Evolutionary conservation across 495 filamentous ascomycete genomes (phyloP).

Genomic region (Xylaria nigripes): DNA sequence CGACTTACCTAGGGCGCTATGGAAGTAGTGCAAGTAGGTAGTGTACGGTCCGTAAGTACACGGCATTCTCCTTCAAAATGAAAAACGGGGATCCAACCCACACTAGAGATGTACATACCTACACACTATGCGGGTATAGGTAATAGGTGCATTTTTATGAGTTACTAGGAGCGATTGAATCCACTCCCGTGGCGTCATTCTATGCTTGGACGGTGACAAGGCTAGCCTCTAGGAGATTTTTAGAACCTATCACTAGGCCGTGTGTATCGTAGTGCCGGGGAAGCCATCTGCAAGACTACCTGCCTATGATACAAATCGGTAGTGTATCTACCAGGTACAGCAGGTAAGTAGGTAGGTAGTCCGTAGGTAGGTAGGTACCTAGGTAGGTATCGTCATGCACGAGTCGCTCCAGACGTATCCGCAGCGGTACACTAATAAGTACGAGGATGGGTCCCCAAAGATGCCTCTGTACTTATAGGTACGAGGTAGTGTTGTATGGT

Average conservation of each 20-base stretch:
- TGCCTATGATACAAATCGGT: too few relatives aligned
- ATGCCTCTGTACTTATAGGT: too few relatives aligned
- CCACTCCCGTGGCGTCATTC: constrained; percentile 3
- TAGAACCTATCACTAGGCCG: not conserved
- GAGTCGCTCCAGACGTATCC: not conserved
- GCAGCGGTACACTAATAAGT: too few relatives aligned
- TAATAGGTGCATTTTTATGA: too few relatives aligned
- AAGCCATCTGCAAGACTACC: not conserved
- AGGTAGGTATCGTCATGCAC: not conserved
- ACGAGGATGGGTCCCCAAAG: too few relatives aligned
- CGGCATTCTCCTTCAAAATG: constrained; percentile 10
- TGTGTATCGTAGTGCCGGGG: not conserved
- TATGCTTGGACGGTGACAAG: not conserved
- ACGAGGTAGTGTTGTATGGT: too few relatives aligned
- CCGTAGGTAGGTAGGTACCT: too few relatives aligned
- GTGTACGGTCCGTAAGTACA: not conserved
- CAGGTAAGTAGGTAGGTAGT: too few relatives aligned
- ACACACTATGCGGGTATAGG: too few relatives aligned
- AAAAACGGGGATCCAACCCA: constrained; percentile 12
- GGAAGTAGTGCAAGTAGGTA: too few relatives aligned
- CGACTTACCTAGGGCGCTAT: too few relatives aligned
- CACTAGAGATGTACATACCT: not conserved
- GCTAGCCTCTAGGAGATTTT: not conserved
- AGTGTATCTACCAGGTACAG: too few relatives aligned
- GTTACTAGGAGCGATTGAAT: constrained; percentile 6